Evolutionary conservation across 2,329 filamentous ascomycete species (phyloP), one percentile per base, ranked within the genome.

Genomic region (Aphanocladium album): DNA sequence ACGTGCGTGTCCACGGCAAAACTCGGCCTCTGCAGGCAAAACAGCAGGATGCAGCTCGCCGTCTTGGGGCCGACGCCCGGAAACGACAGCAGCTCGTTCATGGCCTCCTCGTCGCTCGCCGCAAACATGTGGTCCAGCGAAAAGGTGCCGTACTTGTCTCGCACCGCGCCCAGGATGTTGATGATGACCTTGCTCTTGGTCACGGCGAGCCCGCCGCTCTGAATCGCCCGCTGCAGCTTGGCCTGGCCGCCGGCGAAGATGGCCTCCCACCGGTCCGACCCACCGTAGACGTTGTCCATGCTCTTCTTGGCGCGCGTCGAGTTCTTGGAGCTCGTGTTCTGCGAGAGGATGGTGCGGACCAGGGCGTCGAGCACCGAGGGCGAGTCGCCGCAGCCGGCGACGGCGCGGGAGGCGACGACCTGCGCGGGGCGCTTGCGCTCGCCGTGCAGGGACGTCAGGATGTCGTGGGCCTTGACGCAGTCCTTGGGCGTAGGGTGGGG

Each of bases 141-240:
- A 65, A 80, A 80, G 1, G 21, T 49, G 4, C 77, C 78, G 67
- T 79, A 71, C 33, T 67, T 66, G 23, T 65, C 70, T 57, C 83
- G 78, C 41, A 87, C 88, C 68, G 90, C 86, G 52, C 81, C 76
- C 67, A 93, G 75, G 57, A 91, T 87, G 39, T 76, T 73, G 65
- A 92, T 84, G 66, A 93, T 90, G 66, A 87, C 84, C 61, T 83
- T 86, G 68, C 85, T 89, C 73, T 93, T 95, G n/a, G 84, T 79
- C 39, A 83, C 82, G 16, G 86, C 87, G 1, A 93, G 77, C 0
- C 90, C 90, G 33, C 90, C 90, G 25, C 80, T 80, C 70, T 85
- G 85, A 68, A 93, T 92, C 0, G 89, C 84, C 65, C 85, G 78
- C 62, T 78, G 73, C 6, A 81, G 71, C 64, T 72, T 73, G 16